Conservation (phyloP, 169 alveolate genomes). For the Eimeria maxima region DNA sequence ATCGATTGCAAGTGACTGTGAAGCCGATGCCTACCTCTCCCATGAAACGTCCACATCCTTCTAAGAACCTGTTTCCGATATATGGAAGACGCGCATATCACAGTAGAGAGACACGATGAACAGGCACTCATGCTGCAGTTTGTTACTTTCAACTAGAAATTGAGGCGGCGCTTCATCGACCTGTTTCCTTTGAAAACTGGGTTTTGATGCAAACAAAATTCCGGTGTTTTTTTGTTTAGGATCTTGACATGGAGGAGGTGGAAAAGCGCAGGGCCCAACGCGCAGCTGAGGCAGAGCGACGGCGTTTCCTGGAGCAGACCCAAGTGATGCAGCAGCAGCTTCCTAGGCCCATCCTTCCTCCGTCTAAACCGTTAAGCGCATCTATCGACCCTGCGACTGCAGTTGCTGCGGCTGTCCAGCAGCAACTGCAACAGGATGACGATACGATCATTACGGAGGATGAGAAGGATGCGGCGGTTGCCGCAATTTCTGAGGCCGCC, state of each 20-base stretch:
- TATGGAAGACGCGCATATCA: background rate
- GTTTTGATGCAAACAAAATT: background rate
- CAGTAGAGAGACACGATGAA: background rate
- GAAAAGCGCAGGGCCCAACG: slow-evolving; percentile 72
- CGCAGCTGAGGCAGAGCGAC: slow-evolving; percentile 70
- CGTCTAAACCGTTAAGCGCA: slow-evolving; percentile 11
- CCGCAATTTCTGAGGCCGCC: slow-evolving; percentile 65
- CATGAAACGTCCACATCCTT: background rate
- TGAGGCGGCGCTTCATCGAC: background rate
- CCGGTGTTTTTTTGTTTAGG: background rate
- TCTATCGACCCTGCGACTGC: slow-evolving; percentile 59
- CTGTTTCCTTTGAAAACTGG: background rate
- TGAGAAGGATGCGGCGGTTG: slow-evolving; percentile 64
- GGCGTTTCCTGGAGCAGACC: slow-evolving; percentile 63
- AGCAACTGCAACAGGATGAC: slow-evolving; percentile 70
- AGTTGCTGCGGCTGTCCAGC: slow-evolving; percentile 69
- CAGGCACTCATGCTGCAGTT: background rate
- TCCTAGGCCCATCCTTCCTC: slow-evolving; percentile 74
- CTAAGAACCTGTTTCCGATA: background rate
- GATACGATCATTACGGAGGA: slow-evolving; percentile 54
- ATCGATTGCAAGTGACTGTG: background rate
- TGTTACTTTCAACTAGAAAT: background rate
- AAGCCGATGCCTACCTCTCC: background rate
- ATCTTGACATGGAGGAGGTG: slow-evolving; percentile 76
- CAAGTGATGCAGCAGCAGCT: slow-evolving; percentile 76